Conservation (phyloP, 352 stramenopile genomes). For the Phytophthora nicotianae region DNA sequence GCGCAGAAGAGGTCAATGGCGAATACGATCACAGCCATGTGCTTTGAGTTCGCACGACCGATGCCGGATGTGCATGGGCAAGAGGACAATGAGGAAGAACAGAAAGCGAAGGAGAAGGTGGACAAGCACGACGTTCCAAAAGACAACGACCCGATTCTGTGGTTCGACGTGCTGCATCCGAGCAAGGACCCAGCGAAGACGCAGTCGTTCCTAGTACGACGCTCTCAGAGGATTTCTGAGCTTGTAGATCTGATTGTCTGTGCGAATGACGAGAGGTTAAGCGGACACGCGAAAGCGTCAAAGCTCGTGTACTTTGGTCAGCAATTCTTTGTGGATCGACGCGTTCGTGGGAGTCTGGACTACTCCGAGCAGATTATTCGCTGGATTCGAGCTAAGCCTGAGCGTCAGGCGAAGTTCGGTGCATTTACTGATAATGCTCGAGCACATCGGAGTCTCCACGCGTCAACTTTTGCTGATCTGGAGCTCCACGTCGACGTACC, state of each 20-base stretch:
- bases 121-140: background rate
- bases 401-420: slow-evolving; percentile 40
- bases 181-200: slow-evolving; percentile 67
- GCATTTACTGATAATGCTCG: slow-evolving; percentile 3
- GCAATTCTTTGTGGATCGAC: slow-evolving; percentile 66
- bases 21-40: slow-evolving; percentile 56
- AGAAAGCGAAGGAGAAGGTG: slow-evolving; percentile 3
- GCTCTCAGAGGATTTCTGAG: slow-evolving; percentile 57
- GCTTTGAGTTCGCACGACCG: slow-evolving; percentile 70
- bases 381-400: slow-evolving; percentile 57
- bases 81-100: slow-evolving; percentile 2
- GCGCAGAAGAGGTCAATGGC: slow-evolving; percentile 61
- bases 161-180: slow-evolving; percentile 76
- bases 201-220: slow-evolving; percentile 74
- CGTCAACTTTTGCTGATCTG: slow-evolving; percentile 56
- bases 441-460: slow-evolving; percentile 39
- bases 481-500: slow-evolving; percentile 59
- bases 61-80: slow-evolving; percentile 18
- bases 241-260: slow-evolving; percentile 71
- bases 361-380: slow-evolving; percentile 58
- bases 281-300: slow-evolving; percentile 37
- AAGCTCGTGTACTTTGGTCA: slow-evolving; percentile 71
- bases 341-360: slow-evolving; percentile 42
- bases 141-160: slow-evolving; percentile 60
- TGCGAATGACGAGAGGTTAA: slow-evolving; percentile 65